phyloP scores from a whole-genome alignment of 2,329 filamentous ascomycete genomes.

The Annulohypoxylon truncatum region DNA sequence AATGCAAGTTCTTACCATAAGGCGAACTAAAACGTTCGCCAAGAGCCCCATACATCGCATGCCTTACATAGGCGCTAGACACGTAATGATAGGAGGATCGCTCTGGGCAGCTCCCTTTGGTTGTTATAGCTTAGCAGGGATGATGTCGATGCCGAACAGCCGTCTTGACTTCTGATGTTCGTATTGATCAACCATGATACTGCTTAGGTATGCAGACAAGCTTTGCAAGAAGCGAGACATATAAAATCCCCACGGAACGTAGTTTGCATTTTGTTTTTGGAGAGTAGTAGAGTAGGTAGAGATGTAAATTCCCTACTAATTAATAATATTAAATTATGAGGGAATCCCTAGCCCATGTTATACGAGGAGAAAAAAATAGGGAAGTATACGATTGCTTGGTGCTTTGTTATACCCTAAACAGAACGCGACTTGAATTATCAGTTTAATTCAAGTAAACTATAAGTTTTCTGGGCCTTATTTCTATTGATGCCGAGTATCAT shows the following conservation, averaged over 20 bases:
- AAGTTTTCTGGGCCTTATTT: not conserved
- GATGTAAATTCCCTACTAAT: not conserved
- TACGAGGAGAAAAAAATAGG: not conserved
- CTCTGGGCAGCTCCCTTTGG: not conserved
- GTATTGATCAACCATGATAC: not conserved
- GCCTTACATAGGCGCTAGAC: not conserved
- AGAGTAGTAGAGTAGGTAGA: not conserved
- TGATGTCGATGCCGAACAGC: constrained; percentile 18
- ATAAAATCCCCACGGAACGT: no score
- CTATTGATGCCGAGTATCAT: not conserved
- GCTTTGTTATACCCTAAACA: not conserved
- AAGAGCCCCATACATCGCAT: not conserved
- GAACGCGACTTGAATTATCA: not conserved
- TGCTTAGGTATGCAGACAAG: not conserved
- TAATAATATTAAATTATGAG: not conserved
- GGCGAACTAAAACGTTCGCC: not conserved
- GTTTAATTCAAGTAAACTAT: not conserved
- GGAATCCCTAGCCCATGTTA: not conserved
- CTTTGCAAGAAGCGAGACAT: not conserved
- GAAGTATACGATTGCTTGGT: not conserved
- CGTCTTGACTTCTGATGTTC: not conserved
- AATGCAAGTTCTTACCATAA: not conserved
- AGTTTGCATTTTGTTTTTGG: no score
- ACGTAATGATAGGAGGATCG: constrained; percentile 2
- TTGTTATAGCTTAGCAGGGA: not conserved